A percentile compares a stretch with the other conserved stretches of the same genome.
phyloP scores from a whole-genome alignment of 2,329 filamentous ascomycete species.

The Coniochaeta pulveracea region DNA sequence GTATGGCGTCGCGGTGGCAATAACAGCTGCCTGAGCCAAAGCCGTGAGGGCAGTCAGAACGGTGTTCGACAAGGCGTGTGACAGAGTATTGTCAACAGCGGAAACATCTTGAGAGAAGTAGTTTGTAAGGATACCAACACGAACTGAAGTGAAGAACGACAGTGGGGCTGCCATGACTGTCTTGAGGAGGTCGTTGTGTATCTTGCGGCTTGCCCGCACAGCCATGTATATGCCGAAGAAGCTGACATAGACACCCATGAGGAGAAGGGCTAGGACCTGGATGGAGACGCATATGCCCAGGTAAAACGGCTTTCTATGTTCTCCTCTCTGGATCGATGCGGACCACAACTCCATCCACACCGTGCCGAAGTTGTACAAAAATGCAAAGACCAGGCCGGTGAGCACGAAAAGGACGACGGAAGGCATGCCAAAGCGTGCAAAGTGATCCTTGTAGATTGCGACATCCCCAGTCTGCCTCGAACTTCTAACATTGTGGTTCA shows the following conservation, averaged over 20 bases:
- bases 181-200: slow-evolving; percentile 13
- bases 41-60: slow-evolving; percentile 10
- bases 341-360: slow-evolving; percentile 14
- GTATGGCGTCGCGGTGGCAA: slow-evolving; percentile 11
- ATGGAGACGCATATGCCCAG: slow-evolving; percentile 12
- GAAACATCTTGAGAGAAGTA: slow-evolving; percentile 27
- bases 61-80: slow-evolving; percentile 13
- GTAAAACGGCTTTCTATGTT: slow-evolving; percentile 9
- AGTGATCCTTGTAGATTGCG: slow-evolving; percentile 6
- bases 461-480: slow-evolving; percentile 2
- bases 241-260: slow-evolving; percentile 8
- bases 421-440: slow-evolving; percentile 3
- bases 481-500: too few species aligned
- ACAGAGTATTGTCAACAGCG: slow-evolving; percentile 23
- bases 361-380: slow-evolving; percentile 9
- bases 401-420: slow-evolving; percentile 5
- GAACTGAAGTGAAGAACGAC: slow-evolving; percentile 18
- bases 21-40: slow-evolving; percentile 12
- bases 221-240: slow-evolving; percentile 7
- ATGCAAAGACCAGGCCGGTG: slow-evolving; percentile 6
- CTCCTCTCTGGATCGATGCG: background rate
- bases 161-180: slow-evolving; percentile 16
- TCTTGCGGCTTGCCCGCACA: slow-evolving; percentile 7
- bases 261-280: slow-evolving; percentile 8
- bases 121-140: slow-evolving; percentile 19